Evolutionary conservation across 208 protist species (phyloP).

Genomic region (Leishmania aethiopica): DNA sequence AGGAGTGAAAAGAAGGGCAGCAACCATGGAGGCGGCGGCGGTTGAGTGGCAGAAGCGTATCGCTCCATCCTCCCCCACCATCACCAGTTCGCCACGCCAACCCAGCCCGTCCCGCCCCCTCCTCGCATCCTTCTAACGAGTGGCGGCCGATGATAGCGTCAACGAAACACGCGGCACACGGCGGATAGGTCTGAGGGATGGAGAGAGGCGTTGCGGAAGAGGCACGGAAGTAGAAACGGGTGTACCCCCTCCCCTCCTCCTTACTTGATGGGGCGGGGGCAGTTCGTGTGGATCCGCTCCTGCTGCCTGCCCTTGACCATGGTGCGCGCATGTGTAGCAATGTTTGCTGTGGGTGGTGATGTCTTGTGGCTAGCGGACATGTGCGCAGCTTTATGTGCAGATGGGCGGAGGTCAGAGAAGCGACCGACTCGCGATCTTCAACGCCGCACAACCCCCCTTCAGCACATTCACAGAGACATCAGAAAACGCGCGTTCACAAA

Average conservation of each 20-base stretch:
- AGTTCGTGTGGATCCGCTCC: not conserved
- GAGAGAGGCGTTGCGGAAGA: too few relatives aligned
- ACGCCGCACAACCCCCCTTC: not conserved
- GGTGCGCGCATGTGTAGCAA: not conserved
- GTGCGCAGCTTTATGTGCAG: not conserved
- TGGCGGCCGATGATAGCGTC: not conserved
- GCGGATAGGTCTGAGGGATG: not conserved
- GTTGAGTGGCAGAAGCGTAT: not conserved
- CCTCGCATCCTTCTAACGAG: not conserved
- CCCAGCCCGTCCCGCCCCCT: too few relatives aligned
- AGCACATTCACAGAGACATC: not conserved
- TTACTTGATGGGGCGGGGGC: too few relatives aligned
- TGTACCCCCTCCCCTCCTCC: too few relatives aligned
- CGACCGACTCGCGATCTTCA: not conserved
- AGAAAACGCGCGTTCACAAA: not conserved
- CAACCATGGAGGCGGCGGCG: not conserved
- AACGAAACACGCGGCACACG: not conserved
- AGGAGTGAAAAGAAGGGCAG: not conserved
- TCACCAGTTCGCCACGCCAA: not conserved
- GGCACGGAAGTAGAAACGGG: too few relatives aligned
- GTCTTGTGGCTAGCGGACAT: not conserved
- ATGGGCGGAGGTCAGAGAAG: not conserved
- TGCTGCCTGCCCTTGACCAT: not conserved
- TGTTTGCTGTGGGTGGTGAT: not conserved
- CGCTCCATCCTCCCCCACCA: not conserved